These are phyloP conservation scores for Nemania bipapillata DNA, from an alignment of 2,329 filamentous ascomycete genomes.

Conservation along the genomic window DNA sequence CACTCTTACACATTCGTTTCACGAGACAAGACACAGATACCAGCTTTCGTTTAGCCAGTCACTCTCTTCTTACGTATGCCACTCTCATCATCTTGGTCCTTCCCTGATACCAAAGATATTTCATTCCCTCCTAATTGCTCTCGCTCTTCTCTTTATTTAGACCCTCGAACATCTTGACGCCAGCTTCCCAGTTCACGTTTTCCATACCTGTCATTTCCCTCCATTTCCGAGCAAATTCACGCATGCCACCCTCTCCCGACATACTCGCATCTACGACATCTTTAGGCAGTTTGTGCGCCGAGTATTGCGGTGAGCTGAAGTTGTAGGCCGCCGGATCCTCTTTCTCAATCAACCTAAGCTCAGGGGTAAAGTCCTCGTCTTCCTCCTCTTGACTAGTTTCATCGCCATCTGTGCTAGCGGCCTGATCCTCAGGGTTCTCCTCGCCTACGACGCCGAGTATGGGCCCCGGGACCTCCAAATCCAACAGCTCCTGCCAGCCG, in stretches of 20 bases:
- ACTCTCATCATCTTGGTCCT: conserved; percentile 19
- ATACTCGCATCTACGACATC: conserved; percentile 83
- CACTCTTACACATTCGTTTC: conserved; percentile 16
- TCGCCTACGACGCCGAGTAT: conserved; percentile 63
- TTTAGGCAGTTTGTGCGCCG: conserved; percentile 92
- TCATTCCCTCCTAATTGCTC: conserved; percentile 21
- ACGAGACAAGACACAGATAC: conserved; percentile 12
- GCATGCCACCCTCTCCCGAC: conserved; percentile 77
- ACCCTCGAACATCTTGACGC: conserved; percentile 6
- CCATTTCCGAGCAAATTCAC: conserved; percentile 83
- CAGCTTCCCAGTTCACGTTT: conserved; percentile 47
- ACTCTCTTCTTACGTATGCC: conserved; percentile 4
- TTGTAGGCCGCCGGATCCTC: conserved; percentile 90
- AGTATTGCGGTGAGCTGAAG: conserved; percentile 87
- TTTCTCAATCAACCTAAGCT: conserved; percentile 82
- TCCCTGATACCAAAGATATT: conserved; percentile 16
- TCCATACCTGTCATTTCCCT: conserved; percentile 62
- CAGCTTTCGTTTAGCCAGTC: conserved; percentile 5
- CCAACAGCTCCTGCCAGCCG: conserved; percentile 86
- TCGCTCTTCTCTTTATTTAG: not conserved
- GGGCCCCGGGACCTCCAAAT: conserved; percentile 70
- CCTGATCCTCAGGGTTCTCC: conserved; percentile 51
- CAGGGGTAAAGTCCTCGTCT: conserved; percentile 72
- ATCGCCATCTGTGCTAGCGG: conserved; percentile 54
- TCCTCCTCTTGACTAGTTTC: conserved; percentile 57